Base-by-base conservation (phyloP, 805 yeast species). In the Barnettozyma pratensis region DNA sequence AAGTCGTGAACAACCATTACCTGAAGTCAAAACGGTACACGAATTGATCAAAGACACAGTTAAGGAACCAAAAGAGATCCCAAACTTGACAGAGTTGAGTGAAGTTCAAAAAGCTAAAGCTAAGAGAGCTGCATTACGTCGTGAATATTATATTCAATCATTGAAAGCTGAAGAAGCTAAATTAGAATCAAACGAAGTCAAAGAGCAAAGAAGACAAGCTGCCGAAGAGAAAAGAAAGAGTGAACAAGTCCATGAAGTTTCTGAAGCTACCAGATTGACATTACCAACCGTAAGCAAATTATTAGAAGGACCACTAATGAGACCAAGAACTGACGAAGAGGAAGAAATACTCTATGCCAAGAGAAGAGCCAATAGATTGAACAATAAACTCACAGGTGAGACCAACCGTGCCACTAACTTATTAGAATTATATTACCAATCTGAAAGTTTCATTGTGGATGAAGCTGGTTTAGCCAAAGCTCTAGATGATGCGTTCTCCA, bases 221-320 rank as follows among this genome's bases (percentile, higher is more conserved):
- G 50, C 56, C 12, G 64, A 64, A 41, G 58, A 55, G n/a, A 55
- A 58, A 43, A 56, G 58, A 36, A 56, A 54, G 37, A 69, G 70
- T 27, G 61, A 63, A 35, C 62, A 69, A 45, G 75, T 74, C 46
- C 75, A 73, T 54, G 65, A 65, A 48, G 48, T 55, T 48, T 66
- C 77, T 6, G 73, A 71, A 44, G 83, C 88, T 27, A 74, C 80
- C 43, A 54, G 73, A 58, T 75, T 84, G 59, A 87, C 96, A 1
- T 71, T 88, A 44, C 97, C 97, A 42, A 85, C 96, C 2, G 72
- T 90, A 49, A 89, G 85, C 58, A 73, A 76, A 37, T 74, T 81
- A 54, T 66, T 87, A 51, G 65, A 75, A 26, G 87, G 87, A 3
- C 87, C 92, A 12, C 68, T 89, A 51, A 78, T 91, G 73, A 76